Base-by-base conservation (phyloP, 2,329 filamentous ascomycete species). In the Byssochlamys sp. region DNA sequence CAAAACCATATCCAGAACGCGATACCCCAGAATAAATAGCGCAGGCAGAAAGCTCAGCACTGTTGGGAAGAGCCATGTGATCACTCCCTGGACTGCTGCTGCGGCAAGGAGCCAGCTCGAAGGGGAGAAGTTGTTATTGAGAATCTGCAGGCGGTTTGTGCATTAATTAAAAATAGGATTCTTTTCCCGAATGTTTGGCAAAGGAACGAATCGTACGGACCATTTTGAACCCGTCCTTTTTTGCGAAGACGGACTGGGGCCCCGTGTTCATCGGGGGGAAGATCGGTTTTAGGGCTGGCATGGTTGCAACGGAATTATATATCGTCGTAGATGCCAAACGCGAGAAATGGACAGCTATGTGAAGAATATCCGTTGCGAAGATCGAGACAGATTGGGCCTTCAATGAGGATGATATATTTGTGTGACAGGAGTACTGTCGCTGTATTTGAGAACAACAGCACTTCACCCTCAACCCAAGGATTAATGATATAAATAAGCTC, bases 61-160 rank as follows among this genome's bases (percentile, higher is more conserved):
- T 49, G 54, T n/a, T 50, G 57, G 12, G 58, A 33, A 33, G 56
- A 48, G 10, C 54, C 33, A 33, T 28, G 54, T 54, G 11, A 58
- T 2, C 5, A 48, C n/a, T 28, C 49, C 57, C 9, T 60, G 56
- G 7, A 54, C 31, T 9, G 58, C 60, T 3, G 60, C 61, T 7
- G 61, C 62, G 1, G 63, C 10, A 11, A 61, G 55, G 12, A 64
- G 54, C 61, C 61, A 63, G 2, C 60, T 62, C 10, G 58, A 55
- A 2, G 62, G 48, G 12, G 58, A 50, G 35, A 63, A 54, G 26
- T 61, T 58, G 14, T 62, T 59, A 26, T 57, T 60, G 11, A 63
- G 55, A 10, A 58, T 24, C 61, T 63, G 28, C 6, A 45, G 4
- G 7, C 7, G 14, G 6, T 2, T 19, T 45, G n/a, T 14, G 14